These are phyloP conservation scores for Isoetes taiwanensis DNA, from an alignment of 75 land plant species.

Conservation along the genomic window DNA sequence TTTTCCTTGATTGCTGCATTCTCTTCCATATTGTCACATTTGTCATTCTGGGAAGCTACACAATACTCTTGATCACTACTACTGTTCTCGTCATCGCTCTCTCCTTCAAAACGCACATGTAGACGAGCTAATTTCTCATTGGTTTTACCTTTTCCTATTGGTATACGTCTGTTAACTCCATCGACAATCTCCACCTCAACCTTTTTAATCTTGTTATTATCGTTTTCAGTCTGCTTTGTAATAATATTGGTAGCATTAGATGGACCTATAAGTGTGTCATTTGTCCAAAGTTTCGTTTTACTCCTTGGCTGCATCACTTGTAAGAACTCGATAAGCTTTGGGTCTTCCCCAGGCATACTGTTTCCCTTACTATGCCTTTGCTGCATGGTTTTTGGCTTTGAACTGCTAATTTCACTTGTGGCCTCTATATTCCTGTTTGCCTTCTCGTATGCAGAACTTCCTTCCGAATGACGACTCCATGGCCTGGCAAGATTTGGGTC, in stretches of 20 bases:
- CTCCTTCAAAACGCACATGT: constrained; percentile 30
- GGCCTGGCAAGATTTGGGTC: constrained; percentile 71
- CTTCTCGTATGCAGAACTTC: constrained; percentile 32
- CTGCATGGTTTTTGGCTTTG: constrained; percentile 5
- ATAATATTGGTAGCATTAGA: neutral
- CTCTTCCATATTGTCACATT: too few species aligned
- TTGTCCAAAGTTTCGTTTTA: constrained; percentile 81
- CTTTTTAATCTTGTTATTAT: constrained; percentile 1
- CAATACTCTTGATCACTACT: neutral
- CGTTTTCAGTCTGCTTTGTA: constrained; percentile 9
- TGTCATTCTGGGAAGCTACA: too few species aligned
- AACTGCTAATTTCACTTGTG: constrained; percentile 11
- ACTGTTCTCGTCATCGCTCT: constrained; percentile 11
- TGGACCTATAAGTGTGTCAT: constrained; percentile 40
- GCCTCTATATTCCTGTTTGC: constrained; percentile 7
- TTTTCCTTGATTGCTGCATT: too few species aligned
- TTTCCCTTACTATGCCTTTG: constrained; percentile 7
- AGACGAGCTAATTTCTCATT: constrained; percentile 15
- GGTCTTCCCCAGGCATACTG: constrained; percentile 30
- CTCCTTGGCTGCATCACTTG: constrained; percentile 73
- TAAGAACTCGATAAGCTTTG: constrained; percentile 65
- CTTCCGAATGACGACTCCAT: constrained; percentile 71
- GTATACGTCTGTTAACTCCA: constrained; percentile 16
- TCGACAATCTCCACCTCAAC: constrained; percentile 24
- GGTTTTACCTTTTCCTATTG: constrained; percentile 24